Conservation (phyloP, 768 basidiomycete species). For the Tricholoma matsutake region DNA sequence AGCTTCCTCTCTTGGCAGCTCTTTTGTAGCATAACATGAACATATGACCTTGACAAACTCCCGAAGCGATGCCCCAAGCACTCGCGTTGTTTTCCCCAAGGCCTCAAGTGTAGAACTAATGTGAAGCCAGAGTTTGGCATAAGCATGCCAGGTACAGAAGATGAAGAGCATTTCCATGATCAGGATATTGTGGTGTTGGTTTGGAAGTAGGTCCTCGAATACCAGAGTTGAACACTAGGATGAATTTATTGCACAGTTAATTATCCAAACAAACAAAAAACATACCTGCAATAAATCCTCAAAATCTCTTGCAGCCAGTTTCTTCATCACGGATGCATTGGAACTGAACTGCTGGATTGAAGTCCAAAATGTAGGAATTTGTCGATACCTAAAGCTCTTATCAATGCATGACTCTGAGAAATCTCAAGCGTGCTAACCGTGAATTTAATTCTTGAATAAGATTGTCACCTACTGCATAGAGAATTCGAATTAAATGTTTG, state of each 20-base stretch:
- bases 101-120: conserved; percentile 5
- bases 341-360: conserved; percentile 21
- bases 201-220: conserved; percentile 9
- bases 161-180: conserved; percentile 8
- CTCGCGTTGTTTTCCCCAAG: neutral
- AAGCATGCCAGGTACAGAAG: conserved; percentile 8
- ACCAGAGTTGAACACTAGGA: conserved; percentile 3
- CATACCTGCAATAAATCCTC: conserved; percentile 28
- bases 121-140: conserved; percentile 11
- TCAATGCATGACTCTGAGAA: neutral
- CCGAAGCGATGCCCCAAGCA: neutral
- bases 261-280: neutral
- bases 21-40: neutral
- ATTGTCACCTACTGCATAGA: conserved; percentile 18
- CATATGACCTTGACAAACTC: conserved; percentile 3
- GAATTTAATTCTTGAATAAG: conserved; percentile 22
- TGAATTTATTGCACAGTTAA: neutral
- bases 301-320: conserved; percentile 23
- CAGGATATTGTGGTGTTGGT: conserved; percentile 3
- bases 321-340: conserved; percentile 19
- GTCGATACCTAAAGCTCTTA: conserved; percentile 22
- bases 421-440: conserved; percentile 14
- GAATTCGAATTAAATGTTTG: conserved; percentile 32
- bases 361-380: conserved; percentile 30
- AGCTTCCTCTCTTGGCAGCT: conserved; percentile 10